These are phyloP conservation scores for Artemisia tridentata DNA, from an alignment of 129 eudicot genomes.

Conservation along the genomic window DNA sequence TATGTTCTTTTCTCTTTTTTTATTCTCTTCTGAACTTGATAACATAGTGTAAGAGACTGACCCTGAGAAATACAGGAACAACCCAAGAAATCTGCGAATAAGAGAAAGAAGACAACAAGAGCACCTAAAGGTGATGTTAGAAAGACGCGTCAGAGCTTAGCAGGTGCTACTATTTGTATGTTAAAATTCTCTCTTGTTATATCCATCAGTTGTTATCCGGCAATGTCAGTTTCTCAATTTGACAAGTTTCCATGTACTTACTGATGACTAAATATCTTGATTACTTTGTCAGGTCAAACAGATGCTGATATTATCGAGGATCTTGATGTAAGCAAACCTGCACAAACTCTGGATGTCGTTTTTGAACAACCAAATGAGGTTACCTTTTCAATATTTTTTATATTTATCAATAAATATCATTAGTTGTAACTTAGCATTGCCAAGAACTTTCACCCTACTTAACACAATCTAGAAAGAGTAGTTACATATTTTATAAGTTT, in stretches of 20 bases:
- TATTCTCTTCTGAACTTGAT: neutral
- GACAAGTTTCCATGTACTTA: neutral
- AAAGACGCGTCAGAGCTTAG: conserved; percentile 51
- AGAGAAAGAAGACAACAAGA: conserved; percentile 32
- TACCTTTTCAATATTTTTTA: conserved; percentile 6
- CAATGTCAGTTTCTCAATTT: conserved; percentile 4
- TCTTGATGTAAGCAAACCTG: conserved; percentile 21
- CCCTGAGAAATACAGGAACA: conserved; percentile 23
- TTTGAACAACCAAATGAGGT: conserved; percentile 47
- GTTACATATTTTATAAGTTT: neutral
- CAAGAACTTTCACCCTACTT: neutral
- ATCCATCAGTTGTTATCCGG: neutral
- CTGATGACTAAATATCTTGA: neutral
- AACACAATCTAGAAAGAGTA: neutral
- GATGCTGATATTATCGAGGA: conserved; percentile 24
- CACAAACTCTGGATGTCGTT: conserved; percentile 27
- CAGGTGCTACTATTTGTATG: conserved; percentile 40
- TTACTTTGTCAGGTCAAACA: conserved; percentile 35
- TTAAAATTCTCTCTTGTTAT: neutral
- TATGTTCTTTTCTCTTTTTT: neutral
- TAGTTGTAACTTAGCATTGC: neutral
- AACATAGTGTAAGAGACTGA: neutral
- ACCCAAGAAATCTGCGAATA: conserved; percentile 17
- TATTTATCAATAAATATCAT: neutral
- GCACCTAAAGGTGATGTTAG: conserved; percentile 27